phyloP scores from a whole-genome alignment of 2,329 filamentous ascomycete species.

The Hypoxylon sp. region DNA sequence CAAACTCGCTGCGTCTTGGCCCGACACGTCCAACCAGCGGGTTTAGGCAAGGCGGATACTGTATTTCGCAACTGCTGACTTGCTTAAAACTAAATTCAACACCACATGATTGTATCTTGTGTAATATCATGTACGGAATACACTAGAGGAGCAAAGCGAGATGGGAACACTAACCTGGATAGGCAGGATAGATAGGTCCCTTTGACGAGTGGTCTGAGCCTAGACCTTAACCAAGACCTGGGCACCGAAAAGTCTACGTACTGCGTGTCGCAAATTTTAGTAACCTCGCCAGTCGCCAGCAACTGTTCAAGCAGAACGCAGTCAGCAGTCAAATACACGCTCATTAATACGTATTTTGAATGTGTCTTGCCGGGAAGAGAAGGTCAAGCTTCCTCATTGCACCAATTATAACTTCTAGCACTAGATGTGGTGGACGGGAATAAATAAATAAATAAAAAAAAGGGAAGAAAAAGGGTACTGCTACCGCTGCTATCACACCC shows the following conservation, averaged over 20 bases:
- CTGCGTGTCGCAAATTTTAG: slow-evolving; percentile 11
- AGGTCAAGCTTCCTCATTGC: slow-evolving; percentile 17
- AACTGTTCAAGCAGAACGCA: slow-evolving; percentile 1
- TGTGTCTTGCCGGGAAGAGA: slow-evolving; percentile 22
- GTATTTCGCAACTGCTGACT: too few relatives aligned
- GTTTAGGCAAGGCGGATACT: slow-evolving; percentile 4
- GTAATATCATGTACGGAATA: not conserved
- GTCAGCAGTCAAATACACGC: not conserved
- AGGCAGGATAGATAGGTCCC: slow-evolving; percentile 9
- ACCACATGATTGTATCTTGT: not conserved
- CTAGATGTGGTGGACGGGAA: too few relatives aligned
- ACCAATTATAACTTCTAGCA: too few relatives aligned
- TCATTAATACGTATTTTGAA: not conserved
- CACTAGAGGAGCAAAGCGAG: not conserved
- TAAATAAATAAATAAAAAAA: too few relatives aligned
- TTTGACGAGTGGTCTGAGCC: slow-evolving; percentile 12
- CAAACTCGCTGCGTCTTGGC: slow-evolving; percentile 13
- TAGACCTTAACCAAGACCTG: slow-evolving; percentile 39
- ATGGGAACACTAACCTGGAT: not conserved
- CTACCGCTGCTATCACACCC: not conserved
- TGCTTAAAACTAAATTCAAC: not conserved
- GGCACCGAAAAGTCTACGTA: slow-evolving; percentile 25
- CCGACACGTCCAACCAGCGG: slow-evolving; percentile 4
- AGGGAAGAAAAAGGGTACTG: not conserved
- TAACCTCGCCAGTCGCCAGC: too few relatives aligned